phyloP scores from a whole-genome alignment of 2,329 filamentous ascomycete genomes.

The Pseudocercospora ulei region DNA sequence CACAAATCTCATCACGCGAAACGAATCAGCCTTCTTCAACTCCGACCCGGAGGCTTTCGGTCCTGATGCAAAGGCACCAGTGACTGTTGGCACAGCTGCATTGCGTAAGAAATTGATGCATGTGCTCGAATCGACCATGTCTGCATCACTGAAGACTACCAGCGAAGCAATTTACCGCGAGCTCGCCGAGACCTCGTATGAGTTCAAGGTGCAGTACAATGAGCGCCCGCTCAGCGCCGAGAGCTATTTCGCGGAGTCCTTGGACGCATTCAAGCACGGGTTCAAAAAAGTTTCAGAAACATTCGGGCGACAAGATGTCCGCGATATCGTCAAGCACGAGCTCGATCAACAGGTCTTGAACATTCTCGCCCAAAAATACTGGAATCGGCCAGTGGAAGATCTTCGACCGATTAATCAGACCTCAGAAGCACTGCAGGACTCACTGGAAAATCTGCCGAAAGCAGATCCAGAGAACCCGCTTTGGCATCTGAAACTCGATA shows the following conservation, averaged over 20 bases:
- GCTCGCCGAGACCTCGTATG: constrained; percentile 90
- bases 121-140: constrained; percentile 95
- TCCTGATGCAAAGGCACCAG: constrained; percentile 49
- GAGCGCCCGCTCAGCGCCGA: constrained; percentile 89
- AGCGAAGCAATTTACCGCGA: constrained; percentile 89
- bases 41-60: constrained; percentile 74
- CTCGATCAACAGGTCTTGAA: constrained; percentile 92
- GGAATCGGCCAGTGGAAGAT: constrained; percentile 90
- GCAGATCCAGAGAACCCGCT: constrained; percentile 76
- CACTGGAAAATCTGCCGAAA: constrained; percentile 61
- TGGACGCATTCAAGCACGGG: constrained; percentile 94
- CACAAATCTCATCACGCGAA: constrained; percentile 68
- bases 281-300: constrained; percentile 88
- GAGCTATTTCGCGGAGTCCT: constrained; percentile 87
- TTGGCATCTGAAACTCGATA: constrained; percentile 90
- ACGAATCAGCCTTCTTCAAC: constrained; percentile 79
- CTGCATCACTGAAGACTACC: constrained; percentile 76
- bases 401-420: constrained; percentile 46
- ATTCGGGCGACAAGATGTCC: constrained; percentile 83
- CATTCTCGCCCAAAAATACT: constrained; percentile 83
- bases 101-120: constrained; percentile 94
- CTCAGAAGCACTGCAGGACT: constrained; percentile 27
- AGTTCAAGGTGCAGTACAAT: constrained; percentile 99
- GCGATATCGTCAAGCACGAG: constrained; percentile 79
- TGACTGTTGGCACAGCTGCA: constrained; percentile 73